Evolutionary conservation across 2,329 filamentous ascomycete species (phyloP), one percentile per base, ranked within the genome.

Genomic region (Rugonectria rugulosa): DNA sequence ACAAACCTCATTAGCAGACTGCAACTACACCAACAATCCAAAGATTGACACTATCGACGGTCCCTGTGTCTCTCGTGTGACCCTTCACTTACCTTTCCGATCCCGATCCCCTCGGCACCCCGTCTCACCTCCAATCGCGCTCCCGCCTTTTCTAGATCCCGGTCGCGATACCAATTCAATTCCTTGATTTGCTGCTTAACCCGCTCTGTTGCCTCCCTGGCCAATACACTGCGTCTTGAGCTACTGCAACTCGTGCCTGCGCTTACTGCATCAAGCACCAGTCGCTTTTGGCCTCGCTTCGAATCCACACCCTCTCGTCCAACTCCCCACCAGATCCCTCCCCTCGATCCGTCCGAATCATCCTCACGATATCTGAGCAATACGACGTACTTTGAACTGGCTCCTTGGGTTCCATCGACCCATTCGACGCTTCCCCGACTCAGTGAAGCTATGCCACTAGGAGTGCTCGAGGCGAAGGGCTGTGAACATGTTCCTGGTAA

Each of bases 401-500:
- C 37, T 5, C 27, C 19, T 48, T 59, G 57, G 61, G 46, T 53
- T 46, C 46, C 31, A 43, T 53, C 44, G 46, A 40, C 50, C 51
- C 50, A 40, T 49, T 67, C 58, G 56, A 44, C 38, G 29, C 31
- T 45, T 44, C 52, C 34, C 49, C 17, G 32, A 15, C 20, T 32
- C 27, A 15, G 15, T 26, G 43, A 21, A 26, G 38, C 51, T 44
- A 77, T 77, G 75, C 69, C 68, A 21, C 80, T 95, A 60, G 89
- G 90, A 46, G 85, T 96, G 56, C 80, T 95, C 55, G 86, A 93
- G 66, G 84, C 89, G 68, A 79, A 71, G 68, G 79, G 80, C 66
- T 80, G 86, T 63, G 82, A 85, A 66, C 83, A 90, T 72, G 90
- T 94, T 57, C 91, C 91, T 56, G 91, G 90, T 92, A 78, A 70